A percentile compares a stretch with the other conserved stretches of the same genome.
Conservation (phyloP, 352 stramenopile genomes). For the Thalassiosira livingstoniorum region DNA sequence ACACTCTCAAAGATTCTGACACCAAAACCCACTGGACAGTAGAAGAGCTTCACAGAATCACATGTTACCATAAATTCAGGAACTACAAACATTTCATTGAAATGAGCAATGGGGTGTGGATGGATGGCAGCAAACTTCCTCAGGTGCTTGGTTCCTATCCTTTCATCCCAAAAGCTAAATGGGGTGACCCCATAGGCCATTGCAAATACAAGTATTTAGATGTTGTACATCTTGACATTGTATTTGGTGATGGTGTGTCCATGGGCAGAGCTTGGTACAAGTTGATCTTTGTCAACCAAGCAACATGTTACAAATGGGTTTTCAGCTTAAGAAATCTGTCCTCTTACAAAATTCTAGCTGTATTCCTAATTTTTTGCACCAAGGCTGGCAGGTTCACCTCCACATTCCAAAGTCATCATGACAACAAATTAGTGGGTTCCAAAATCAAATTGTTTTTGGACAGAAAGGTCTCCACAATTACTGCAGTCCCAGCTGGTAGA, state of each 20-base stretch:
- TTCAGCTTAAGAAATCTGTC: slow-evolving; percentile 6
- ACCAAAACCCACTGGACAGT: background rate
- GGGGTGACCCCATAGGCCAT: background rate
- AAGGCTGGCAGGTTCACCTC: slow-evolving; percentile 2
- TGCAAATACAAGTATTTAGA: background rate
- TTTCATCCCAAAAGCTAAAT: background rate
- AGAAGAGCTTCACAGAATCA: background rate
- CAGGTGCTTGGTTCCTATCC: background rate
- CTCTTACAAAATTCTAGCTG: slow-evolving; percentile 13
- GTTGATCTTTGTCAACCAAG: slow-evolving; percentile 24
- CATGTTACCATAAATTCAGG: background rate
- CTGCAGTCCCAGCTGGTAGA: slow-evolving; percentile 3
- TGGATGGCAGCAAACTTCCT: background rate
- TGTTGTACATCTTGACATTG: no score
- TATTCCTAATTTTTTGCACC: slow-evolving; percentile 6
- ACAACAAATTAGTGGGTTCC: background rate
- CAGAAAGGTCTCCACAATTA: slow-evolving; percentile 8
- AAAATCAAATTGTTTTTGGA: background rate
- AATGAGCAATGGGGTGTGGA: background rate
- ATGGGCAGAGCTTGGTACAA: slow-evolving; percentile 14
- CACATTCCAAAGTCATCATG: background rate
- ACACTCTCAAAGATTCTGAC: background rate
- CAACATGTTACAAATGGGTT: slow-evolving; percentile 19
- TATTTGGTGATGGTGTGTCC: slow-evolving; percentile 22
- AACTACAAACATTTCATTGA: background rate